Evolutionary conservation across 257 asterid species (phyloP).

Genomic region (Capsicum baccatum): DNA sequence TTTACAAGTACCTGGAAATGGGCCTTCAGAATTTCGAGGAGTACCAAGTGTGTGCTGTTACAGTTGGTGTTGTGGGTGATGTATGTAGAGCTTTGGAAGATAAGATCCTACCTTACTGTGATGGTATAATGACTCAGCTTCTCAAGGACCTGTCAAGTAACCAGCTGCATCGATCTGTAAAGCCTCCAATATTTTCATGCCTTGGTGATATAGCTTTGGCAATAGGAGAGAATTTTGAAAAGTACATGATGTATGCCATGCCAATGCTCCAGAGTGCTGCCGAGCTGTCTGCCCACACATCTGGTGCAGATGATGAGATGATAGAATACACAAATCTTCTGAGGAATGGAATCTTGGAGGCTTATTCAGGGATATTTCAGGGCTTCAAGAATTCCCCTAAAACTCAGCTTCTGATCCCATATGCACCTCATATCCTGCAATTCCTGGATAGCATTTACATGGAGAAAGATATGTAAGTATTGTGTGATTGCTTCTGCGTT

Average conservation of each 20-base stretch:
- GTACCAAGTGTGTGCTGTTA: conserved; percentile 87
- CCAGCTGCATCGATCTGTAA: conserved; percentile 83
- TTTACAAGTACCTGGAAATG: conserved; percentile 85
- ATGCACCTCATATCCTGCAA: conserved; percentile 79
- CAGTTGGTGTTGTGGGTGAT: conserved; percentile 93
- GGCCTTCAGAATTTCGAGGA: conserved; percentile 94
- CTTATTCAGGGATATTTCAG: conserved; percentile 86
- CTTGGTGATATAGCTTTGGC: conserved; percentile 91
- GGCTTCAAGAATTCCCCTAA: conserved; percentile 83
- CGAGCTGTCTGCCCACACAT: conserved; percentile 71
- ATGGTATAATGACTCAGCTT: conserved; percentile 85
- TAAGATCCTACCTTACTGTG: conserved; percentile 73
- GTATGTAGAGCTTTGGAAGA: conserved; percentile 88
- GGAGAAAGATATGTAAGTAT: conserved; percentile 81
- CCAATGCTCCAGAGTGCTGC: conserved; percentile 96
- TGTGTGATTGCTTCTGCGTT: neutral
- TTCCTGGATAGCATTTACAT: conserved; percentile 77
- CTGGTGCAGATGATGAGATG: conserved; percentile 78
- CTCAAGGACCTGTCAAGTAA: conserved; percentile 79
- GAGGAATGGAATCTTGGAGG: conserved; percentile 82
- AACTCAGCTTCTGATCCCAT: conserved; percentile 73
- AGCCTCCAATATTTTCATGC: conserved; percentile 88
- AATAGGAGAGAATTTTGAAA: conserved; percentile 79
- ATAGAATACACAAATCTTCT: conserved; percentile 70
- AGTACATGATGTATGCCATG: conserved; percentile 86